These are phyloP conservation scores for Globisporangium recalcitrans DNA, from an alignment of 352 stramenopile genomes.

Conservation along the genomic window DNA sequence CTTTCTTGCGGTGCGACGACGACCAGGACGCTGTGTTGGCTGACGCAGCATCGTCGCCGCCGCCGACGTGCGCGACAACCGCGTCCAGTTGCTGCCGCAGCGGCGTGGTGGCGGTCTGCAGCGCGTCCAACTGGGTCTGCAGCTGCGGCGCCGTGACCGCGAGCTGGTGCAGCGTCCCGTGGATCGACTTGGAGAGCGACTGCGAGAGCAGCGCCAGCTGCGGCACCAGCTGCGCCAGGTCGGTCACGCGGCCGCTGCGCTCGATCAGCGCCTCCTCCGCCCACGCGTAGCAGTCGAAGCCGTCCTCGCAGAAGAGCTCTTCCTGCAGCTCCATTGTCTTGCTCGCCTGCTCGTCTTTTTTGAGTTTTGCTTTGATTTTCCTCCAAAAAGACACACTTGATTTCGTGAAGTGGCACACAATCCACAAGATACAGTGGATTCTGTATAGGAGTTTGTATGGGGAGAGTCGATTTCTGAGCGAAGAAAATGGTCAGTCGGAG, in stretches of 20 bases:
- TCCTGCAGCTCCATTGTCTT: conserved; percentile 34
- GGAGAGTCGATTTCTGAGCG: not conserved
- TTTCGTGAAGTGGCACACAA: no score
- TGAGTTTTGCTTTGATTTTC: not conserved
- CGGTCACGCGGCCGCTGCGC: conserved; percentile 19
- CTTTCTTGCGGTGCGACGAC: conserved; percentile 14
- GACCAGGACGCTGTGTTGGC: conserved; percentile 10
- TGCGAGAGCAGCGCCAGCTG: conserved; percentile 61
- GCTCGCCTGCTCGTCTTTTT: not conserved
- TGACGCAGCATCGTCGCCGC: conserved; percentile 2
- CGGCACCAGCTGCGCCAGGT: conserved; percentile 40
- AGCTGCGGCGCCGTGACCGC: conserved; percentile 39
- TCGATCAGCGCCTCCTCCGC: conserved; percentile 57
- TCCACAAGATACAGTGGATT: no score
- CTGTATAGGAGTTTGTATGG: not conserved
- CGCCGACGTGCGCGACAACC: conserved; percentile 26
- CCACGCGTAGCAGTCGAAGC: conserved; percentile 71
- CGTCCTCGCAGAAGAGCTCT: conserved; percentile 33
- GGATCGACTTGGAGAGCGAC: conserved; percentile 47
- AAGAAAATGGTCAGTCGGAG: no score
- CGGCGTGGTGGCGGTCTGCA: conserved; percentile 40
- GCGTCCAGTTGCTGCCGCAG: conserved; percentile 39
- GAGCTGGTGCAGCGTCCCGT: conserved; percentile 58
- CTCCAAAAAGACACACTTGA: not conserved
- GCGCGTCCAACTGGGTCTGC: conserved; percentile 43